phyloP scores from a whole-genome alignment of 306 rosid genomes.

The Pyrus pyrifolia region DNA sequence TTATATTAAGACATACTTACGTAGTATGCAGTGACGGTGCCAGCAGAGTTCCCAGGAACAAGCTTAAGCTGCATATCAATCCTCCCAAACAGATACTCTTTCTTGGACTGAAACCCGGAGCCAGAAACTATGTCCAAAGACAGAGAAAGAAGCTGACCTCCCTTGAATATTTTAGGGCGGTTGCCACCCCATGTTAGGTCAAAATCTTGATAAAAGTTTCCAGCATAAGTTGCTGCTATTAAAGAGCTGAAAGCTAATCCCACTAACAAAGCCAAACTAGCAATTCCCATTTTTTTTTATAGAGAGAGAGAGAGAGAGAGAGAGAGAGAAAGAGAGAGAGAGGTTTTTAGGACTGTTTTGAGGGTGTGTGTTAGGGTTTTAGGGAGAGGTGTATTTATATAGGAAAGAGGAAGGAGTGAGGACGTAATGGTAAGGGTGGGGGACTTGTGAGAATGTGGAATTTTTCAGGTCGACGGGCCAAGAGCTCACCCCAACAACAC shows the following conservation, averaged over 20 bases:
- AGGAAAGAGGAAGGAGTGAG: neutral
- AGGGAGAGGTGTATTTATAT: slow-evolving; percentile 27
- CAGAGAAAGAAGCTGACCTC: slow-evolving; percentile 66
- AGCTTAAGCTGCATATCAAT: slow-evolving; percentile 93
- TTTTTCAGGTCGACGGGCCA: too few relatives aligned
- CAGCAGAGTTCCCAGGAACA: slow-evolving; percentile 83
- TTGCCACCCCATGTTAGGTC: slow-evolving; percentile 71
- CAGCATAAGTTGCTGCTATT: slow-evolving; percentile 23
- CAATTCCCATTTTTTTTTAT: slow-evolving; percentile 34
- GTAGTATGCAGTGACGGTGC: slow-evolving; percentile 85
- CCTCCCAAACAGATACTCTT: slow-evolving; percentile 55
- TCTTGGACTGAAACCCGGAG: slow-evolving; percentile 79
- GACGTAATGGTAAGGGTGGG: slow-evolving; percentile 21
- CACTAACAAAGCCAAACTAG: slow-evolving; percentile 11
- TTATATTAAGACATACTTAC: slow-evolving; percentile 22
- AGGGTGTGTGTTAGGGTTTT: slow-evolving; percentile 22
- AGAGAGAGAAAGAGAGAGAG: neutral
- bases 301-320: neutral
- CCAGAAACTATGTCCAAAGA: slow-evolving; percentile 70
- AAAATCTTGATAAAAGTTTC: slow-evolving; percentile 56
- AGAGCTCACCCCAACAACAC: too few relatives aligned
- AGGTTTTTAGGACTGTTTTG: neutral
- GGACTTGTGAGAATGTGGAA: slow-evolving; percentile 37
- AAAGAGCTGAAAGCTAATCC: slow-evolving; percentile 31
- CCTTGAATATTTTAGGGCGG: slow-evolving; percentile 57